Evolutionary conservation across 805 yeast genomes (phyloP).

Genomic region (Peterozyma toletana): DNA sequence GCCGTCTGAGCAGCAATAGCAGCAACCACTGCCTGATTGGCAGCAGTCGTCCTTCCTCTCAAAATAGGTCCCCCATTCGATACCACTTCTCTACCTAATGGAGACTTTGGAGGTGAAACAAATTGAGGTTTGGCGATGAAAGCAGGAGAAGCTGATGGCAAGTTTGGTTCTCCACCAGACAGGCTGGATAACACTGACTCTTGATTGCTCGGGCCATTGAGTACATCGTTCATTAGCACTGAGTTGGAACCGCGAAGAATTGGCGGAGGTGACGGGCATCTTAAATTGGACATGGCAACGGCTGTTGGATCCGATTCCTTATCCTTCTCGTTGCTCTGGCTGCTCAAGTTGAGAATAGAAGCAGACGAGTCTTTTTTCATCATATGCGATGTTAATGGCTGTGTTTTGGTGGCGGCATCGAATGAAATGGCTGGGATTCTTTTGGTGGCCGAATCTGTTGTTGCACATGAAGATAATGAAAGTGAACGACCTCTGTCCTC

Average conservation of each 20-base stretch:
- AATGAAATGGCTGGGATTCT: conserved; percentile 4
- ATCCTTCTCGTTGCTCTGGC: neutral
- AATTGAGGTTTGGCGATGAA: conserved; percentile 1
- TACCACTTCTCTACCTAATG: conserved; percentile 20
- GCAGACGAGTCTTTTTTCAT: conserved; percentile 2
- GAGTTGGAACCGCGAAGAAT: conserved; percentile 24
- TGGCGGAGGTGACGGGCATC: conserved; percentile 74
- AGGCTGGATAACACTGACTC: conserved; percentile 1
- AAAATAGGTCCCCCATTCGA: conserved; percentile 41
- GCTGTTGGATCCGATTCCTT: conserved; percentile 37
- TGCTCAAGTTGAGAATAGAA: neutral
- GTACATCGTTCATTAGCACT: neutral
- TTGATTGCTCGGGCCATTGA: conserved; percentile 2
- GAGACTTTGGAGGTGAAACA: conserved; percentile 1
- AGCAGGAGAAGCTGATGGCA: conserved; percentile 4
- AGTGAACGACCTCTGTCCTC: too few species aligned
- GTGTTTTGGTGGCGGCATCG: conserved; percentile 5
- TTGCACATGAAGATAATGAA: too few species aligned
- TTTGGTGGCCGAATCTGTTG: neutral
- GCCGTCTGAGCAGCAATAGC: conserved; percentile 33
- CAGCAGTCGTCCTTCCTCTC: conserved; percentile 22
- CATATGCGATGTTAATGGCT: conserved; percentile 2
- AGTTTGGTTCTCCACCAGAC: conserved; percentile 4
- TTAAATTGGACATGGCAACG: conserved; percentile 47
- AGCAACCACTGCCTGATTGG: conserved; percentile 29